phyloP scores from a whole-genome alignment of 1,284 basidiomycete species.

The Paramarasmius palmivorus region DNA sequence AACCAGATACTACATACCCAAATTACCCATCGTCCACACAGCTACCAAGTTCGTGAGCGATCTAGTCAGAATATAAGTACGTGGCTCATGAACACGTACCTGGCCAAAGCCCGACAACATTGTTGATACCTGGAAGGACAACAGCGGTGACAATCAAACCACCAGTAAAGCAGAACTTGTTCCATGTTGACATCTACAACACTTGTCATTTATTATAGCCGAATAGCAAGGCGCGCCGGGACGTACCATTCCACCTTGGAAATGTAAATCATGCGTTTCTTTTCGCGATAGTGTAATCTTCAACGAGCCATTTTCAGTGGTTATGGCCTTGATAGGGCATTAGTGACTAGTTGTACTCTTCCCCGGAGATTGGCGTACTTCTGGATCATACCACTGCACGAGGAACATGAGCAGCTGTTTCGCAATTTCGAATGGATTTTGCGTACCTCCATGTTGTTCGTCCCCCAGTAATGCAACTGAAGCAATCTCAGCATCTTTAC shows the following conservation, averaged over 20 bases:
- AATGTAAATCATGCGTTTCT: slow-evolving; percentile 45
- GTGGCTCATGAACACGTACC: no score
- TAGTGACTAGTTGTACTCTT: no score
- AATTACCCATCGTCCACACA: slow-evolving; percentile 74
- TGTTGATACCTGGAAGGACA: slow-evolving; percentile 79
- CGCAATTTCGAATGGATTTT: no score
- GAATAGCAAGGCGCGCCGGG: no score
- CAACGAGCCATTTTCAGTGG: slow-evolving; percentile 77
- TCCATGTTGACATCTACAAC: slow-evolving; percentile 83
- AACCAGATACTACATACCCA: slow-evolving; percentile 34
- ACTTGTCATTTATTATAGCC: no score
- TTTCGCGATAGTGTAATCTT: slow-evolving; percentile 76
- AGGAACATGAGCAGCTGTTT: no score
- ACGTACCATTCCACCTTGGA: slow-evolving; percentile 67
- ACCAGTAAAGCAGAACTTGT: slow-evolving; percentile 95
- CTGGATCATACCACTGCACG: slow-evolving; percentile 80
- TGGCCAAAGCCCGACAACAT: slow-evolving; percentile 64
- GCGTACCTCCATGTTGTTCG: slow-evolving; percentile 52
- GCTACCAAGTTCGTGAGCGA: no score
- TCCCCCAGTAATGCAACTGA: slow-evolving; percentile 25
- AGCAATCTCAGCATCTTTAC: neutral
- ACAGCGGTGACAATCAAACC: slow-evolving; percentile 74
- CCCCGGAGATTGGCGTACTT: no score
- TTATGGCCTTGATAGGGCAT: slow-evolving; percentile 47
- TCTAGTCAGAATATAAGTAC: no score